These are phyloP conservation scores for Leccinellum albellum DNA, from an alignment of 768 basidiomycete genomes.

Conservation along the genomic window DNA sequence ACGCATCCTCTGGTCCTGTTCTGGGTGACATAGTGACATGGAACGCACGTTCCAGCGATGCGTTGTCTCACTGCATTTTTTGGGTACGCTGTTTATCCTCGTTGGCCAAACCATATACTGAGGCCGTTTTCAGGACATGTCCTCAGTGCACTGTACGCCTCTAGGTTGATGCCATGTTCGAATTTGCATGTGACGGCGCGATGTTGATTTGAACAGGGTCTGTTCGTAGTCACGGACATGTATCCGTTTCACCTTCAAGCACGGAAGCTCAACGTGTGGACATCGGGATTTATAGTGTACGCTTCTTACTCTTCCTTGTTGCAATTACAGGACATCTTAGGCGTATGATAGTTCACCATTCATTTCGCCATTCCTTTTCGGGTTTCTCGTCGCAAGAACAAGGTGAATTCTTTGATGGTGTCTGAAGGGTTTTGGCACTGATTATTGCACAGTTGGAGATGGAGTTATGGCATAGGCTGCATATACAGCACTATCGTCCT, in stretches of 20 bases:
- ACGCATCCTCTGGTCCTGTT: background rate
- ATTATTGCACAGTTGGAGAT: conserved; percentile 37
- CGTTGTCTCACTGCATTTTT: conserved; percentile 32
- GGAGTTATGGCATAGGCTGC: conserved; percentile 52
- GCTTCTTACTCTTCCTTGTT: conserved; percentile 33
- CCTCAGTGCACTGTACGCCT: conserved; percentile 45
- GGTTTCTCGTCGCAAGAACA: conserved; percentile 26
- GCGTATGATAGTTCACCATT: conserved; percentile 30
- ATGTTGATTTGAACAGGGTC: conserved; percentile 27
- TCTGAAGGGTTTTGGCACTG: background rate
- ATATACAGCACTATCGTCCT: conserved; percentile 47
- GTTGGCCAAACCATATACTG: background rate
- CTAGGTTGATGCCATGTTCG: background rate
- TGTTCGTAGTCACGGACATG: conserved; percentile 47
- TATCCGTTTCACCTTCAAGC: conserved; percentile 55
- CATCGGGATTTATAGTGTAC: conserved; percentile 50
- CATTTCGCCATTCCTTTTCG: conserved; percentile 30
- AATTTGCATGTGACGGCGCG: background rate
- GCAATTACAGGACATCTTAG: conserved; percentile 18
- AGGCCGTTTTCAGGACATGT: conserved; percentile 36
- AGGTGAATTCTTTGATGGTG: conserved; percentile 7
- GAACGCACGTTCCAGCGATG: conserved; percentile 21
- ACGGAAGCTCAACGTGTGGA: conserved; percentile 50
- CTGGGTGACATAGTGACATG: background rate
- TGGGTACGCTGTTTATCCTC: conserved; percentile 17